A percentile compares a stretch with the other conserved stretches of the same genome.
phyloP scores from a whole-genome alignment of 1,284 basidiomycete species.

The Testicularia cyperi region DNA sequence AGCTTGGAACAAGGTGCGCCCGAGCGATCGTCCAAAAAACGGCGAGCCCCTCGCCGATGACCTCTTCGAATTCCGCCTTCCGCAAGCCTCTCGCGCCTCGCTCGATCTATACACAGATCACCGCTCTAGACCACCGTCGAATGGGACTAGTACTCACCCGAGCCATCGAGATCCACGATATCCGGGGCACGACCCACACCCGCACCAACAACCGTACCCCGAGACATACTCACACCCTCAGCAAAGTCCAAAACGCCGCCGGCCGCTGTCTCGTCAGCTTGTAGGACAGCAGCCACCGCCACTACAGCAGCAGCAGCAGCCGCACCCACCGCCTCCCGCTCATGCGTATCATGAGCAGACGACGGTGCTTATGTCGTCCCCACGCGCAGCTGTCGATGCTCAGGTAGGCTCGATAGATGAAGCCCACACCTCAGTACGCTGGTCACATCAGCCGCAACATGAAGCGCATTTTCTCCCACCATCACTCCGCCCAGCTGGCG shows the following conservation, averaged over 20 bases:
- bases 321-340: background rate
- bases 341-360: too few species aligned
- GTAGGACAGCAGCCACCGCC: background rate
- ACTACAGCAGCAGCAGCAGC: constrained; percentile 1
- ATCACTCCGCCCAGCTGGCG: too few species aligned
- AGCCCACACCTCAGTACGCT: too few species aligned
- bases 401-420: too few species aligned
- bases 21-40: constrained; percentile 37
- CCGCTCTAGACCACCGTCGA: too few species aligned
- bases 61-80: constrained; percentile 28
- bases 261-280: background rate
- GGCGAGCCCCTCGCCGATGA: constrained; percentile 34
- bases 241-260: background rate
- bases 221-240: constrained; percentile 1
- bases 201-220: background rate
- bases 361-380: background rate
- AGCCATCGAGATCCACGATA: too few species aligned
- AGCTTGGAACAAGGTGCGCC: constrained; percentile 49
- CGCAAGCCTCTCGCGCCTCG: constrained; percentile 7
- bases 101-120: too few species aligned
- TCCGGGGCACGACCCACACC: background rate
- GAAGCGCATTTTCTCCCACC: too few species aligned
- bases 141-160: too few species aligned
- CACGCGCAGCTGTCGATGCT: background rate
- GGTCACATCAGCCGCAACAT: too few species aligned